These are phyloP conservation scores for Aegle marmelos DNA, from an alignment of 345 rosid genomes.

Conservation along the genomic window DNA sequence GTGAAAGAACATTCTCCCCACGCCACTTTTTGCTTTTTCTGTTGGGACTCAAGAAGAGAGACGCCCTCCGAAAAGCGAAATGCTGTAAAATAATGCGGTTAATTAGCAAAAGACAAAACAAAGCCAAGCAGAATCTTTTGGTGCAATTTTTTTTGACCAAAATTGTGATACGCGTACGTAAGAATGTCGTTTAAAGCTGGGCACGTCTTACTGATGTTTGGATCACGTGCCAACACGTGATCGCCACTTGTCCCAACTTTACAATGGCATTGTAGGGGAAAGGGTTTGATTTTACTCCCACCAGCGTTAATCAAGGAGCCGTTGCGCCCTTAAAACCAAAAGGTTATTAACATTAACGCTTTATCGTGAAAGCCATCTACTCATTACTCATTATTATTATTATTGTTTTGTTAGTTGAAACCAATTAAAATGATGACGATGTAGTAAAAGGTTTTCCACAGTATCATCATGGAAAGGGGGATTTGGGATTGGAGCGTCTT, in stretches of 20 bases:
- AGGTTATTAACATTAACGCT: neutral
- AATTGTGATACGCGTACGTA: neutral
- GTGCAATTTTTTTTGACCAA: neutral
- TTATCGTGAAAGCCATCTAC: constrained; percentile 6
- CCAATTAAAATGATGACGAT: neutral
- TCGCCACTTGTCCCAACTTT: neutral
- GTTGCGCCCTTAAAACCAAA: neutral
- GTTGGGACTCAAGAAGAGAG: neutral
- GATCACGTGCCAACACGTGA: constrained; percentile 17
- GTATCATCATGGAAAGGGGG: too few species aligned
- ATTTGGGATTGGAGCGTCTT: too few species aligned
- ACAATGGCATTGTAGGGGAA: neutral
- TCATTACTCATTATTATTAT: constrained; percentile 2
- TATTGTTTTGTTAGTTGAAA: neutral
- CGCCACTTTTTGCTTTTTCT: neutral
- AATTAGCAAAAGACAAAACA: too few species aligned
- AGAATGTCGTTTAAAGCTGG: neutral
- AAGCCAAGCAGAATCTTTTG: neutral
- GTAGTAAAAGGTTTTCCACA: too few species aligned
- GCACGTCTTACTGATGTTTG: neutral
- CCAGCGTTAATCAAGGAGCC: constrained; percentile 28
- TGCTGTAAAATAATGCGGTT: too few species aligned
- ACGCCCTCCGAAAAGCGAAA: too few species aligned
- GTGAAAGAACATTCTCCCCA: neutral
- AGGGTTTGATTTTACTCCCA: constrained; percentile 6